phyloP scores from a whole-genome alignment of 2,329 filamentous ascomycete species.

The Hypoxylon sp. region DNA sequence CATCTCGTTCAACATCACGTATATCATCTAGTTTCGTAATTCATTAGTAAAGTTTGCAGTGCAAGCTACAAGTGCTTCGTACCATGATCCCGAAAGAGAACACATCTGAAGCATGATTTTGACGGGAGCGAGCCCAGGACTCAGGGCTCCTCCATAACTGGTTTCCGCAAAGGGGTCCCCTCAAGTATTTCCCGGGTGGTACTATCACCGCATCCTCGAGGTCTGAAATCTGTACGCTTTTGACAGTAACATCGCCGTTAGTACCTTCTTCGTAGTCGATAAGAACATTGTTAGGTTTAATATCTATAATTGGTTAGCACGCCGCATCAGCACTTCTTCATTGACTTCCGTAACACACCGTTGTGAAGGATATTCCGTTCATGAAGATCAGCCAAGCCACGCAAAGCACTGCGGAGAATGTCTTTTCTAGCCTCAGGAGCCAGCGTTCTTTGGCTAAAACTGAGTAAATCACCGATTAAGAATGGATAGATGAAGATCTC shows the following conservation, averaged over 20 bases:
- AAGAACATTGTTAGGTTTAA: neutral
- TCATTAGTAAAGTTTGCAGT: neutral
- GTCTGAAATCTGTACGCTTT: neutral
- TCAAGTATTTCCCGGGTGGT: neutral
- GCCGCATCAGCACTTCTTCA: neutral
- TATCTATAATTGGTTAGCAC: neutral
- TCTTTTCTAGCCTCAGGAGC: neutral
- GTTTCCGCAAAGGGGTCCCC: neutral
- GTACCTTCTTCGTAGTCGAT: neutral
- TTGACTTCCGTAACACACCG: neutral
- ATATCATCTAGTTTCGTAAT: neutral
- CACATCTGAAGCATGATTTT: neutral
- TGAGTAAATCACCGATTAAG: neutral
- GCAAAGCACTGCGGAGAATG: neutral
- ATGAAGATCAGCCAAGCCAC: neutral
- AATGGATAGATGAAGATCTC: neutral
- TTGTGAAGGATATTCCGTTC: neutral
- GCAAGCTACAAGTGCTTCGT: neutral
- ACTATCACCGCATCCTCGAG: neutral
- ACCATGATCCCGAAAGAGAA: neutral
- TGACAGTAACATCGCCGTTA: neutral
- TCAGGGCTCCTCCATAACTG: neutral
- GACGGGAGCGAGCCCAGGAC: neutral
- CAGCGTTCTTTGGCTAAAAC: neutral
- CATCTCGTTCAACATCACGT: conserved; percentile 1